Base-by-base conservation (phyloP, 768 basidiomycete genomes). In the Mycena haematopus region DNA sequence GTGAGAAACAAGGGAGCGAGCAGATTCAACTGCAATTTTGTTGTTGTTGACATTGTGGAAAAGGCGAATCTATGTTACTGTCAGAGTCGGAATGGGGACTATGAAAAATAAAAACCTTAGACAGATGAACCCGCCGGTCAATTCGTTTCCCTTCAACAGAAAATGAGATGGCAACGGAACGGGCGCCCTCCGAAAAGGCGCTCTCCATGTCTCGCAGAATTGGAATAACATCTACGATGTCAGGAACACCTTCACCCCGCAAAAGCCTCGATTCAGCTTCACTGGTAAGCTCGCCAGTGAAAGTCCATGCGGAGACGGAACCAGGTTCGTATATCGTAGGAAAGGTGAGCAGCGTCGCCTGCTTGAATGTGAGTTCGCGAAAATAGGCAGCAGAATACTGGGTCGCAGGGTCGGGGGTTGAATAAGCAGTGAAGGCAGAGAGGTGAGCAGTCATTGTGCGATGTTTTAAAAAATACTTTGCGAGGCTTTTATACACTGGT, bases 241-340 rank as follows among this genome's bases (percentile, higher is more conserved):
- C 15, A 36, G 51, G 50, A 33, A 52, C 15, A 3, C 7, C 8
- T 36, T 52, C 51, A 14, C 15, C 7, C 8, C 14, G 51, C 14
- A 8, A 33, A 52, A 52, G 10, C 2, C 3, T 21, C 10, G 2
- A 35, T 6, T 52, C 9, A 10, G 9, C 33, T 4, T 46, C 45
- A 38, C 21, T 31, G 45, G 56, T 1, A 1, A 15, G n/a, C 15
- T 56, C 56, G 11, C 49, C 14, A 9, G 56, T 49, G 33, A 56
- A 56, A 2, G 56, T 56, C 56, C 45, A 56, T 24, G 45, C 56
- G 15, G 45, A 46, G 33, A 56, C 49, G 45, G 45, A 15, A 14
- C 36, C 19, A 9, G 56, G 33, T 8, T 14, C 5, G 24, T 0
- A 47, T 19, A 56, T 49, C 31, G 3, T 15, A 2, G 33, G 21